These are phyloP conservation scores for Thuja plicata DNA, from an alignment of 83 land plant genomes.

Conservation along the genomic window DNA sequence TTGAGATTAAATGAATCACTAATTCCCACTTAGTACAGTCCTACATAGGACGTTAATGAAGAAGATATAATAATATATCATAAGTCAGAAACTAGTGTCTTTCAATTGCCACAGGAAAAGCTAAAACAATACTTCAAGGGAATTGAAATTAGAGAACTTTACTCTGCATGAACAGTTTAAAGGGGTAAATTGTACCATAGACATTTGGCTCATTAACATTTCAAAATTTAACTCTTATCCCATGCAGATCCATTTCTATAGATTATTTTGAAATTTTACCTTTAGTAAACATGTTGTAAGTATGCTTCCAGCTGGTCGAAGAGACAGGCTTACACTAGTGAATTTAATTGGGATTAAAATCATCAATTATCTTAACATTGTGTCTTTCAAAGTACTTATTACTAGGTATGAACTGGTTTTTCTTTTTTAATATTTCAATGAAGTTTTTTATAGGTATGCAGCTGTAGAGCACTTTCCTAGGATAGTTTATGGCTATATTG, in stretches of 20 bases:
- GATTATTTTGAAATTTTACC: background rate
- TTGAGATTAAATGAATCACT: no score
- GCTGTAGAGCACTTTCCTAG: background rate
- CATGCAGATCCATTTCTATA: background rate
- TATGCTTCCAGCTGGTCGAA: background rate
- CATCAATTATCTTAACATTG: background rate
- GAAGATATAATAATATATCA: no score
- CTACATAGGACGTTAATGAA: no score
- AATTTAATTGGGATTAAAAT: no score
- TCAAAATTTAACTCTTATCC: background rate
- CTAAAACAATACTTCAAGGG: no score
- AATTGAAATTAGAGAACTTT: no score
- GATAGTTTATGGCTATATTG: background rate
- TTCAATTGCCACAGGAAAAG: no score
- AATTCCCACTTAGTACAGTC: no score
- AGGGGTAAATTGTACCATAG: background rate
- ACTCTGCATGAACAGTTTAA: no score
- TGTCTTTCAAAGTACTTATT: background rate
- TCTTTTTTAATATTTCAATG: background rate
- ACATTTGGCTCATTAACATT: no score
- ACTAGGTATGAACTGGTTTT: background rate
- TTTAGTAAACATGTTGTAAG: background rate
- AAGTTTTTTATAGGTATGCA: background rate
- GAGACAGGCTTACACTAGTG: no score
- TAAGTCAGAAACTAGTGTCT: no score